Evolutionary conservation across 1,284 basidiomycete species (phyloP), one percentile per base, ranked within the genome.

Genomic region (Inonotus obliquus): DNA sequence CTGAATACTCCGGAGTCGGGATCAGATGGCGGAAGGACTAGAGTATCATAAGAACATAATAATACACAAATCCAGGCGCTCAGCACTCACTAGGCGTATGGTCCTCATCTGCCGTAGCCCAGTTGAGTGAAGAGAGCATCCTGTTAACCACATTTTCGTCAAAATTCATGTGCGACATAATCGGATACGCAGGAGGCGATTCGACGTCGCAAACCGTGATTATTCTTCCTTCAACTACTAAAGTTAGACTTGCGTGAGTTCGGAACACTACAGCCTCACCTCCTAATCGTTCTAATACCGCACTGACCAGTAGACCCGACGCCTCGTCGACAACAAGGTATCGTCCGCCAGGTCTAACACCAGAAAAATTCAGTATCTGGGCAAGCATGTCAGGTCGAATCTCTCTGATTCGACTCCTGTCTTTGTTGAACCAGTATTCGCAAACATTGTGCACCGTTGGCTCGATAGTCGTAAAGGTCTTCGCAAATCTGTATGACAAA

Each of bases 301-400:
- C 90, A 0, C 92, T 86, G 0, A 96, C 91, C 1, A 97, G 74
- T n/a, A 99, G 72, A 1, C 97, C 94, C 23, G 92, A 93, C 14
- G 92, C 90, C 70, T 98, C 95, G 68, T 99, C 97, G 0, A 98
- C 89, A 1, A 91, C 89, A 52, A 99, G 74, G 70, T 97, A 94
- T 65, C 88, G 79, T 14, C 94, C 93, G 1, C 92, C 94, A 0
- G 95, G 92, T 25, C 87, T 80, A 25, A 98, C 82, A 69, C 94
- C 95, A 19, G 86, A 89, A 60, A 95, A 76, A 58, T 85, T 91
- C 37, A 99, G 76, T 65, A 97, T 84, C 72, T 98, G 96, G 1
- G 93, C 87, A 23, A 99, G 78, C 0, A 93, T 86, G 75, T 99
- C 97, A 35, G 88, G 79, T 6, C 97, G 88, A 44, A 99, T 81